These are phyloP conservation scores for Domatiomyces globalis DNA, from an alignment of 2,329 filamentous ascomycete species.

Conservation along the genomic window DNA sequence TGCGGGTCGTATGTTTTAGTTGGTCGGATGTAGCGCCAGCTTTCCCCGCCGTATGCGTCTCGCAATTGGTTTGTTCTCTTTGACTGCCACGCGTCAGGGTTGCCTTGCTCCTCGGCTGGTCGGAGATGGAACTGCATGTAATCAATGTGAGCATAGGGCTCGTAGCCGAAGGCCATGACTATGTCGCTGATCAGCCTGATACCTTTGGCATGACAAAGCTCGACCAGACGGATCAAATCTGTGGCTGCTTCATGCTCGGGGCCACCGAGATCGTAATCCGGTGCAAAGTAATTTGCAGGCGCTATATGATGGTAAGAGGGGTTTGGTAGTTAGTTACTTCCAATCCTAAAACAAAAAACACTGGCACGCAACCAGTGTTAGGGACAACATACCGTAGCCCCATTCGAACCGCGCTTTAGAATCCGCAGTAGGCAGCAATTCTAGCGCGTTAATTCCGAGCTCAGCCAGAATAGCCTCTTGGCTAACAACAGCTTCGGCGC, in stretches of 20 bases:
- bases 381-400: background rate
- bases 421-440: background rate
- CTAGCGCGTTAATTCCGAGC: background rate
- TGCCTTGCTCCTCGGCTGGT: too few species aligned
- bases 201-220: background rate
- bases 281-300: background rate
- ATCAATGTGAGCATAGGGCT: background rate
- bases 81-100: too few species aligned
- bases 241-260: background rate
- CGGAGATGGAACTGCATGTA: background rate
- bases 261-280: background rate
- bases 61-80: background rate
- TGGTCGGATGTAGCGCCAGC: background rate
- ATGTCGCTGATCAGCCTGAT: background rate
- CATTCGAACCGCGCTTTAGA: background rate
- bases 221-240: background rate
- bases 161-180: conserved; percentile 2
- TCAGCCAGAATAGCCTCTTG: background rate
- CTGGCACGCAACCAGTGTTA: too few species aligned
- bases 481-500: background rate
- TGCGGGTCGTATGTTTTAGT: background rate
- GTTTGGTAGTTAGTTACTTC: too few species aligned
- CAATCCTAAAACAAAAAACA: too few species aligned
- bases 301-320: too few species aligned
- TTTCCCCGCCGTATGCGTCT: background rate